Percentiles rank a stretch among this genome's conserved stretches.
phyloP scores from a whole-genome alignment of 495 filamentous ascomycete genomes.

The Penicillium alfredii region DNA sequence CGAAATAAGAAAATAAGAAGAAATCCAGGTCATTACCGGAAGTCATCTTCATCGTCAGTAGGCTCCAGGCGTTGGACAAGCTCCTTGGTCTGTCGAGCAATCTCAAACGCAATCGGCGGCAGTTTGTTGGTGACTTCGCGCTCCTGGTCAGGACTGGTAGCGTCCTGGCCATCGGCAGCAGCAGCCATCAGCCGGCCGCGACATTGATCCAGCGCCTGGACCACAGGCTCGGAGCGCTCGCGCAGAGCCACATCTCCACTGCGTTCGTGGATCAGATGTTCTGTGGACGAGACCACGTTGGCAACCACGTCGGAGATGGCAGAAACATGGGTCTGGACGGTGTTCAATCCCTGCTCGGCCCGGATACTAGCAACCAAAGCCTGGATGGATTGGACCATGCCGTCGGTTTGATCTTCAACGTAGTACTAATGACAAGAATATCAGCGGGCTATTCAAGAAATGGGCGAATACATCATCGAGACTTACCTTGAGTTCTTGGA shows the following conservation, averaged over 20 bases:
- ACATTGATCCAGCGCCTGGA: constrained; percentile 58
- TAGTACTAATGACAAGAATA: no score
- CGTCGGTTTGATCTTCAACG: constrained; percentile 77
- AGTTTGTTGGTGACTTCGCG: constrained; percentile 63
- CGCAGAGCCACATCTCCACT: constrained; percentile 39
- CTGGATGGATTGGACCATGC: constrained; percentile 76
- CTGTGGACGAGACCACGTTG: constrained; percentile 62
- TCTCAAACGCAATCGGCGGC: constrained; percentile 81
- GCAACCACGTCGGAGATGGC: constrained; percentile 65
- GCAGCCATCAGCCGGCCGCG: constrained; percentile 59
- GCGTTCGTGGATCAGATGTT: constrained; percentile 47
- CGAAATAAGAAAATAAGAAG: neutral
- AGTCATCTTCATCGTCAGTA: constrained; percentile 40
- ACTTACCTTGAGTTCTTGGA: constrained; percentile 69
- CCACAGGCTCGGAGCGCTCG: constrained; percentile 54
- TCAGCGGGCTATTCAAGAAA: no score
- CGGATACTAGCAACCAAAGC: constrained; percentile 75
- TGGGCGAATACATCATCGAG: no score
- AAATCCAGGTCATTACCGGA: constrained; percentile 26
- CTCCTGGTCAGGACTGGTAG: constrained; percentile 47
- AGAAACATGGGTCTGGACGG: constrained; percentile 63
- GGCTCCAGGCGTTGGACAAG: constrained; percentile 47
- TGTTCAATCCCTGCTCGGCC: constrained; percentile 56
- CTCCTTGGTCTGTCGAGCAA: constrained; percentile 77
- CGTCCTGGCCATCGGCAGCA: constrained; percentile 56